Base-by-base conservation (phyloP, 2,329 filamentous ascomycete genomes). In the Colletotrichum sp. region DNA sequence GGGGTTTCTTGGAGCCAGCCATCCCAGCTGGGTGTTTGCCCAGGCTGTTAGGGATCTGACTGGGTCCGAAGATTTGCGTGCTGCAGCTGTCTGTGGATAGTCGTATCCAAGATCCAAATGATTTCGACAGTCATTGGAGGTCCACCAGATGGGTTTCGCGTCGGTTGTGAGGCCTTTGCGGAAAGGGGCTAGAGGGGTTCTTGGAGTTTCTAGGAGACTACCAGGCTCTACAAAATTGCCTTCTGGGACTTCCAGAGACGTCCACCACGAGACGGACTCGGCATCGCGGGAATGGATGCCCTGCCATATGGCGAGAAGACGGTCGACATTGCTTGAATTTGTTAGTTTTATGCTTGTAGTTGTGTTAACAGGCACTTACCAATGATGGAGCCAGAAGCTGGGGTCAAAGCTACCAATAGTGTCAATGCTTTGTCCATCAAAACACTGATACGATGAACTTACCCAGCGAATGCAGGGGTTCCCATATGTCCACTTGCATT, bases 101-200 rank as follows among this genome's bases (percentile, higher is more conserved):
- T 72, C 69, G 24, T 72, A 72, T 7, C 69, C 69, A 21, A 72
- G 69, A 18, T 72, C 24, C n/a, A 68, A 14, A 30, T 72, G 69
- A 28, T 68, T 64, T 10, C 69, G 69, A 13, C 36, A 63, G 30
- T 72, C 69, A 26, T 72, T 72, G 21, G 69, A 72, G 7, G 69
- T 68, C 62, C 69, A 58, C 69, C 69, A 72, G 14, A 65, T 52
- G 13, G 69, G 26, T 7, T 28, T n/a, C 21, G 55, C 24, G 5
- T 26, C 28, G 1, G 24, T 7, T 18, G 55, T 26, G 21, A 58
- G 9, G 14, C 21, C 55, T 58, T 58, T 58, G 55, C 55, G 55
- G 18, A 58, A 58, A 4, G 55, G 55, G 21, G 43, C 43, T 1
- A 48, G n/a, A 48, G 43, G 43, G 1, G 43, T 48, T n/a, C 43